Evolutionary conservation across 1,284 basidiomycete species (phyloP), one percentile per base, ranked within the genome.

Genomic region (Gastroboletus turbinatus): DNA sequence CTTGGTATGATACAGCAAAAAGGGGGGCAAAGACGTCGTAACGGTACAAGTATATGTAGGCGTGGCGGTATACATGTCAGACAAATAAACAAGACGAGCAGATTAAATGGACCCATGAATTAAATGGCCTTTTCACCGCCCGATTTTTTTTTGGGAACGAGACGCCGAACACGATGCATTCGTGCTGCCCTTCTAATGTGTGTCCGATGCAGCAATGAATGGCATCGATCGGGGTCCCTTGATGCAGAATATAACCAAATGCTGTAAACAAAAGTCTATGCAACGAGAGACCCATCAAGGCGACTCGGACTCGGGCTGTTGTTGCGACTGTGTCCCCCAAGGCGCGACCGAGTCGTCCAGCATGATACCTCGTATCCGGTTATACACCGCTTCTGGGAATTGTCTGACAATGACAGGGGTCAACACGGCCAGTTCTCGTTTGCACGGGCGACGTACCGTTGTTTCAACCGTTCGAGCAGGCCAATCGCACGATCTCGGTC

Each of bases 391-490:
- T 52, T 82, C 80, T 9, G 89, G 89, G 74, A 88, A 92, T 73
- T 83, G 79, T 68, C 89, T 89, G 50, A 30, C 36, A 21, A 3
- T n/a, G 7, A 6, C 5, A 49, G 5, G 14, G 13, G 17, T 55
- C 36, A 57, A 17, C 8, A 51, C 13, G 60, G 27, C 40, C 53
- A 32, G 55, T 27, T 11, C 5, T 16, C 49, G 46, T n/a, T 39
- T 33, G 5, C 16, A 2, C 7, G 27, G 45, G 40, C 17, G 9
- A 75, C 81, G 35, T 63, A 86, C 88, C 94, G 82, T 60, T 83
- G 79, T 73, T 87, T 85, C 67, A 98, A 80, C 45, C 93, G 80
- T 51, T 85, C 80, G 19, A 97, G 77, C 0, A 99, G 76, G 2
- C 77, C 80, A n/a, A 82, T 59, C 1, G 94, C 96, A 14, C 79